A percentile compares a stretch with the other conserved stretches of the same genome.
These are phyloP conservation scores for Blepharisma japonicum DNA, from an alignment of 73 alveolate genomes.

Conservation along the genomic window DNA sequence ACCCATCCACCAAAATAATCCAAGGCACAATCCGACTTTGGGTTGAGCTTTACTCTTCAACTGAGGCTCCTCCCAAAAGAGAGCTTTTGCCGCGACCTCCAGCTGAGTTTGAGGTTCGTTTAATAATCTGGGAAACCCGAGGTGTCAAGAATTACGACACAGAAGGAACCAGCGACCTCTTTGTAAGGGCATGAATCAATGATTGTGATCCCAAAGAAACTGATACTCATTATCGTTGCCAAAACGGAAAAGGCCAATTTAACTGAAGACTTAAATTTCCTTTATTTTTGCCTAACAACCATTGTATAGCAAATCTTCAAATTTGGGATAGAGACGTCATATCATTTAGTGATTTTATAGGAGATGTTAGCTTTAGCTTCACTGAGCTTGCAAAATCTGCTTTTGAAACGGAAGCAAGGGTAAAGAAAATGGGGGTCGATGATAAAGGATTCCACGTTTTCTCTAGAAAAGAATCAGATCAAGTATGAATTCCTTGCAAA, in stretches of 20 bases:
- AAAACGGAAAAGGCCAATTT: constrained; percentile 72
- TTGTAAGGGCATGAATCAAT: constrained; percentile 67
- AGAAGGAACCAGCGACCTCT: constrained; percentile 85
- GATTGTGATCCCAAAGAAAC: constrained; percentile 58
- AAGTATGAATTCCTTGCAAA: constrained; percentile 49
- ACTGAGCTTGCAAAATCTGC: constrained; percentile 25
- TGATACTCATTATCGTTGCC: constrained; percentile 81
- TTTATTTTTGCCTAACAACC: constrained; percentile 53
- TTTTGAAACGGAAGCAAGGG: not conserved
- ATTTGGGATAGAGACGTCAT: constrained; percentile 78
- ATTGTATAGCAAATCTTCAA: constrained; percentile 56
- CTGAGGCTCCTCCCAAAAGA: constrained; percentile 48
- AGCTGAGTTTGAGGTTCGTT: constrained; percentile 82
- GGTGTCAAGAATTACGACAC: constrained; percentile 65
- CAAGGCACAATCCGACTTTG: constrained; percentile 90
- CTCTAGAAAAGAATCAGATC: constrained; percentile 38
- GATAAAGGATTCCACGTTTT: not conserved
- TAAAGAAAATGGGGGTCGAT: not conserved
- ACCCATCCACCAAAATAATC: constrained; percentile 76
- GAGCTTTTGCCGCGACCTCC: constrained; percentile 85
- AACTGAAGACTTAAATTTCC: constrained; percentile 74
- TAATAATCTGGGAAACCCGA: constrained; percentile 88
- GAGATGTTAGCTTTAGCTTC: constrained; percentile 63
- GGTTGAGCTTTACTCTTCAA: constrained; percentile 83
- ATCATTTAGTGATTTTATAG: constrained; percentile 74